A percentile compares a stretch with the other conserved stretches of the same genome.
These are phyloP conservation scores for Dothistroma pini DNA, from an alignment of 2,329 filamentous ascomycete genomes.

Conservation along the genomic window DNA sequence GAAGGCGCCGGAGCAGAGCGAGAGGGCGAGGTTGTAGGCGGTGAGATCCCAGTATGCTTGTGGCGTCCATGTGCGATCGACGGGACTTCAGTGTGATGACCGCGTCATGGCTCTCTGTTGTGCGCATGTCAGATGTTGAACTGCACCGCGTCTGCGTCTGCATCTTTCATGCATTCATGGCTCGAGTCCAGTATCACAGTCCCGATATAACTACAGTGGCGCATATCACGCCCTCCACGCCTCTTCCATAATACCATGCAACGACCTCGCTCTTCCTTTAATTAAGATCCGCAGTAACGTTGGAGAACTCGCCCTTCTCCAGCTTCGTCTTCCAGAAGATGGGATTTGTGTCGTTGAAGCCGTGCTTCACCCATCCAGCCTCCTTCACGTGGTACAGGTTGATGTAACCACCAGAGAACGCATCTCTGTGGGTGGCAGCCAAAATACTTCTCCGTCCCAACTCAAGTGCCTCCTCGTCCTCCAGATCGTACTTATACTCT, in stretches of 20 bases:
- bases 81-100: too few species aligned
- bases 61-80: too few species aligned
- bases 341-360: constrained; percentile 96
- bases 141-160: neutral
- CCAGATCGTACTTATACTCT: constrained; percentile 87
- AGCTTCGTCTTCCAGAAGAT: constrained; percentile 99
- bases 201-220: constrained; percentile 20
- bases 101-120: too few species aligned
- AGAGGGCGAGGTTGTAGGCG: constrained; percentile 15
- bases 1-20: constrained; percentile 7
- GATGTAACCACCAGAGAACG: constrained; percentile 98
- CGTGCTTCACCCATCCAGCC: constrained; percentile 97
- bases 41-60: too few species aligned
- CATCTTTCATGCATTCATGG: neutral
- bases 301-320: constrained; percentile 96
- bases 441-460: constrained; percentile 89
- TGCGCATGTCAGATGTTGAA: too few species aligned
- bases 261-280: constrained; percentile 10
- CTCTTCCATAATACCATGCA: constrained; percentile 3
- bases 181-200: constrained; percentile 15
- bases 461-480: constrained; percentile 82
- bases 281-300: constrained; percentile 72
- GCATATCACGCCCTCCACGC: neutral
- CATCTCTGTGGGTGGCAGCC: constrained; percentile 93
- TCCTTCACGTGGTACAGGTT: constrained; percentile 99